Percentiles rank a stretch among this genome's conserved stretches.
Conservation (phyloP, 345 rosid species). For the Aquilaria malaccensis region DNA sequence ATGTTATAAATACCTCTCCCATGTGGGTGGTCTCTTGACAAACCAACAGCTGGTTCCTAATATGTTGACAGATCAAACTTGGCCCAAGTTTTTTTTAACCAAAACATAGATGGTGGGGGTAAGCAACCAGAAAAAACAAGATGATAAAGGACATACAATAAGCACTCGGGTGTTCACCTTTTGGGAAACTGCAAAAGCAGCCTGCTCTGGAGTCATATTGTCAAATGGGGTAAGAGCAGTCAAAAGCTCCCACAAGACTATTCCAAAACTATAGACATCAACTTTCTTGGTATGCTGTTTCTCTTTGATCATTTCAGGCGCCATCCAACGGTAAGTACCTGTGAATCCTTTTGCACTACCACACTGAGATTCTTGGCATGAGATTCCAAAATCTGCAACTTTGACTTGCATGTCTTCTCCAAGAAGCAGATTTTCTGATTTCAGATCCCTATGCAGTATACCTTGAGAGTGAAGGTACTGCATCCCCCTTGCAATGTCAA, state of each 20-base stretch:
- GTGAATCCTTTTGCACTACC: conserved; percentile 62
- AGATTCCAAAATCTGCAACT: conserved; percentile 79
- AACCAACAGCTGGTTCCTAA: too few relatives aligned
- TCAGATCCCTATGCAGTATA: conserved; percentile 69
- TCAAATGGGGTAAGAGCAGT: conserved; percentile 65
- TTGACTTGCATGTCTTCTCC: conserved; percentile 60
- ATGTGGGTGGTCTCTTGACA: too few relatives aligned
- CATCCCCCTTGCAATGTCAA: conserved; percentile 75
- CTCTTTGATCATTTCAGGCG: conserved; percentile 80
- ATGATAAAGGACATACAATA: not conserved
- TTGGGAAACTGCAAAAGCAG: conserved; percentile 79
- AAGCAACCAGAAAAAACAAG: too few relatives aligned
- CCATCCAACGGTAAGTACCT: conserved; percentile 86
- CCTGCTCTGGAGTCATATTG: conserved; percentile 76
- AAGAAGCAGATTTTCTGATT: conserved; percentile 68
- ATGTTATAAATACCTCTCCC: too few relatives aligned
- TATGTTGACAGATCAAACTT: too few relatives aligned
- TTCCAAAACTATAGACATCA: conserved; percentile 76
- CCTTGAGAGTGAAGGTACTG: conserved; percentile 69
- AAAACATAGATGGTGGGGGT: too few relatives aligned
- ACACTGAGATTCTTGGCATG: conserved; percentile 65
- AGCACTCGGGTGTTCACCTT: conserved; percentile 39
- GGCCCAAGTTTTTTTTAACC: too few relatives aligned
- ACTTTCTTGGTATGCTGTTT: conserved; percentile 72
- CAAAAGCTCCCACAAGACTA: conserved; percentile 75